These are phyloP conservation scores for Trichocladium antarcticum DNA, from an alignment of 495 filamentous ascomycete genomes.

Conservation along the genomic window DNA sequence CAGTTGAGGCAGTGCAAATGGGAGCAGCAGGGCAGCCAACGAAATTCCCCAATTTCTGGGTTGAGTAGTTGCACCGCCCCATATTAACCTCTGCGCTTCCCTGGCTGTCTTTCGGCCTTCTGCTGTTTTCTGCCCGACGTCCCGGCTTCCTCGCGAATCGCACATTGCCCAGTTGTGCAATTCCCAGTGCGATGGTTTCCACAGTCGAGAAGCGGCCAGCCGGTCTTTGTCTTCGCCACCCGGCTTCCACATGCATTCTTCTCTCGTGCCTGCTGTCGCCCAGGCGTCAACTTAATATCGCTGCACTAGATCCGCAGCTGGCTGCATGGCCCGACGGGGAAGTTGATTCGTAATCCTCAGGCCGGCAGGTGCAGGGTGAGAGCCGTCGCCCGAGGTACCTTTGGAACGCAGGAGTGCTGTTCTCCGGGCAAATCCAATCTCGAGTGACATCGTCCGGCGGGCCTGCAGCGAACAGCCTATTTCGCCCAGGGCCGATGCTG, in stretches of 20 bases:
- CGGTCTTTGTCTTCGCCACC: no score
- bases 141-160: not conserved
- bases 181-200: not conserved
- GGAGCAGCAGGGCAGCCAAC: slow-evolving; percentile 5
- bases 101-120: slow-evolving; percentile 3
- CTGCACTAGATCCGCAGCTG: slow-evolving; percentile 4
- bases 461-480: slow-evolving; percentile 20
- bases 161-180: not conserved
- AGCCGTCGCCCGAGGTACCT: not conserved
- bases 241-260: no score
- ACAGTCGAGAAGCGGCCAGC: slow-evolving; percentile 2
- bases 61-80: slow-evolving; percentile 5
- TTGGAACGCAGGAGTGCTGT: not conserved
- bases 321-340: slow-evolving; percentile 15
- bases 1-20: slow-evolving; percentile 8
- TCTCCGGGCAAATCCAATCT: no score
- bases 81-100: not conserved
- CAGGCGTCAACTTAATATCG: no score
- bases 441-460: no score
- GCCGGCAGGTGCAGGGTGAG: slow-evolving; percentile 16
- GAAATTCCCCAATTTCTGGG: slow-evolving; percentile 2
- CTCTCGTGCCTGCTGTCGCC: no score
- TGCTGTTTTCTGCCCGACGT: not conserved
- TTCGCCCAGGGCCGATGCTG: slow-evolving; percentile 1
- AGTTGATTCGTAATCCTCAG: slow-evolving; percentile 27